phyloP scores from a whole-genome alignment of 75 land plant species.

The Pinus taeda region DNA sequence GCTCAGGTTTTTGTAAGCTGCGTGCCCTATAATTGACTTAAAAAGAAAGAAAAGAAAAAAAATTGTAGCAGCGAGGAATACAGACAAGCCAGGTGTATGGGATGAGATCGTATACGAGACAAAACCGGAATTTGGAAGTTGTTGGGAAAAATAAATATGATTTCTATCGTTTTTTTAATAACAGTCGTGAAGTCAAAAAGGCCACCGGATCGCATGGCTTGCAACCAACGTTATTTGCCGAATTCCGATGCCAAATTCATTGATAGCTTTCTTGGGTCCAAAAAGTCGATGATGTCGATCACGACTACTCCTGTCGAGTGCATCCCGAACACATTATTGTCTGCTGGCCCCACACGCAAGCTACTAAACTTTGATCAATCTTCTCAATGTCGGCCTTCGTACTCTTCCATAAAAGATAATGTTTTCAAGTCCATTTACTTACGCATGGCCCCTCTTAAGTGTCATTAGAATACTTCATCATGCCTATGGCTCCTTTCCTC shows the following conservation, averaged over 20 bases:
- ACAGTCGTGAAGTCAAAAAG: neutral
- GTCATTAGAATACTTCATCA: neutral
- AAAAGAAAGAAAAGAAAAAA: neutral
- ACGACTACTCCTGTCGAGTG: neutral
- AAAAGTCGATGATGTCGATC: neutral
- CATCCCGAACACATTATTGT: neutral
- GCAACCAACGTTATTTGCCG: neutral
- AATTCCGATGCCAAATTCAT: neutral
- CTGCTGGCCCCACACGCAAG: neutral
- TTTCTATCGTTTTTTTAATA: neutral
- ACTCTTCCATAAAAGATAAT: neutral
- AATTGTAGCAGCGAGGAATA: neutral
- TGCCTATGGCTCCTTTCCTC: neutral
- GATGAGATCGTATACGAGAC: neutral
- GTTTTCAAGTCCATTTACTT: neutral
- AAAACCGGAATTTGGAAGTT: neutral
- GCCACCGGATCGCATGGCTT: neutral
- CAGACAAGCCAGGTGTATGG: neutral
- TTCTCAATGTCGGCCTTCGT: neutral
- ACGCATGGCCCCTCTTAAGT: too few relatives aligned
- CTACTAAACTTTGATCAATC: neutral
- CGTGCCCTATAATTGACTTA: neutral
- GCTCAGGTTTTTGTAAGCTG: neutral
- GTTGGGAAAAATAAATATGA: neutral
- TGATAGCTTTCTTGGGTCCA: neutral